Conservation (phyloP, 495 filamentous ascomycete species). For the Neurospora sp. region DNA sequence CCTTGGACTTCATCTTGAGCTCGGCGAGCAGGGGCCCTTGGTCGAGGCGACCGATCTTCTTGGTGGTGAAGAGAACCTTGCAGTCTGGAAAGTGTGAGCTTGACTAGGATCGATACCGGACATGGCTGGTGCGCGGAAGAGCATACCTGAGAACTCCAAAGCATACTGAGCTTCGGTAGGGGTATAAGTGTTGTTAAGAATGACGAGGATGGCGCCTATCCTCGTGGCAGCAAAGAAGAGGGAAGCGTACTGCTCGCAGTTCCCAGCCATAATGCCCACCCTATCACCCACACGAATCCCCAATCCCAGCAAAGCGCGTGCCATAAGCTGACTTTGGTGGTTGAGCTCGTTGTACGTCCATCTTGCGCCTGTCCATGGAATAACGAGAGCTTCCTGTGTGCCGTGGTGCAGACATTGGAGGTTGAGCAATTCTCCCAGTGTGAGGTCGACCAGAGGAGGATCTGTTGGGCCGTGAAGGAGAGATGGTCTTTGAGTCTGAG, state of each 20-base stretch:
- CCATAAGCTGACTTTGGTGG: constrained; percentile 47
- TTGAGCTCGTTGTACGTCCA: constrained; percentile 59
- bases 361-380: constrained; percentile 54
- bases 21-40: constrained; percentile 43
- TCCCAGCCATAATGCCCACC: constrained; percentile 60
- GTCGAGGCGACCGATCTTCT: constrained; percentile 47
- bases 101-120: not conserved
- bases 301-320: constrained; percentile 46
- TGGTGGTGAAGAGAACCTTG: constrained; percentile 53
- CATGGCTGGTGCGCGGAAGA: not conserved
- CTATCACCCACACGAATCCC: constrained; percentile 55
- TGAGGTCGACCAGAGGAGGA: constrained; percentile 49
- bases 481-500: constrained; percentile 31
- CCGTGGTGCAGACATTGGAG: constrained; percentile 52
- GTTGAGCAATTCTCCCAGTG: constrained; percentile 50
- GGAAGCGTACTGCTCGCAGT: constrained; percentile 59
- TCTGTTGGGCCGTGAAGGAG: constrained; percentile 50
- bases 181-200: constrained; percentile 65
- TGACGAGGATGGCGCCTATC: constrained; percentile 58
- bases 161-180: constrained; percentile 52
- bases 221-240: constrained; percentile 58
- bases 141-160: constrained; percentile 51
- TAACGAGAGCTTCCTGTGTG: constrained; percentile 49
- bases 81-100: constrained; percentile 30
- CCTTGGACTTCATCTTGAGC: constrained; percentile 30